Base-by-base conservation (phyloP, 2,329 filamentous ascomycete species). In the Aureobasidium zeae region DNA sequence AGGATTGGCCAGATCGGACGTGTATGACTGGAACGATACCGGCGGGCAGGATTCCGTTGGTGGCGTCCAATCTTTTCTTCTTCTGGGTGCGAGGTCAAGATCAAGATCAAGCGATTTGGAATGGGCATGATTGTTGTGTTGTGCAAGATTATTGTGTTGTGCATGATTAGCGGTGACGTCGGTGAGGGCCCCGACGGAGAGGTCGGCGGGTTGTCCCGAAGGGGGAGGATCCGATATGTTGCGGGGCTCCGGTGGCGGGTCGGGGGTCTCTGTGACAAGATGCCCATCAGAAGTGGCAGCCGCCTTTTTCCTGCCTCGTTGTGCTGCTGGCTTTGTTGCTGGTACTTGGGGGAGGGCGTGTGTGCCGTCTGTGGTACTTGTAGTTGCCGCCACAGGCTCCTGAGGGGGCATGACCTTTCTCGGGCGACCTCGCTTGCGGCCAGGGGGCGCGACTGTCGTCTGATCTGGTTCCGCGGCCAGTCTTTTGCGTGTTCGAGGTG, bases 21-120 rank as follows among this genome's bases (percentile, higher is more conserved):
- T n/a, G n/a, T n/a, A n/a, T n/a, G 16, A 19, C 28, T 47, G 45
- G 15, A 47, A 47, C n/a, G 45, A 47, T 9, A 38, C 24, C n/a
- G 45, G 45, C 1, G 37, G 20, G 21, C 13, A 20, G 3, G 31
- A 22, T 17, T 43, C 29, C 21, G 24, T 16, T 3, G 37, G 36
- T 16, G 45, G 37, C 12, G 37, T 47, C 45, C 45, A 43, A n/a
- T 30, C 31, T 12, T 25, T 24, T 31, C 26, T 26, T n/a, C 45
- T 29, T 10, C 12, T 25, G n/a, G 45, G 25, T 12, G 45, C 45
- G 1, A 25, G 16, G 19, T 46, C 44, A 20, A 41, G 44, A 21
- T 29, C 29, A 15, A 44, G 41, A n/a, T n/a, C n/a, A n/a, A n/a
- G n/a, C n/a, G n/a, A n/a, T n/a, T n/a, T n/a, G n/a, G n/a, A n/a